Evolutionary conservation across 441 rosid species (phyloP).

Genomic region (Metrosideros polymorpha): DNA sequence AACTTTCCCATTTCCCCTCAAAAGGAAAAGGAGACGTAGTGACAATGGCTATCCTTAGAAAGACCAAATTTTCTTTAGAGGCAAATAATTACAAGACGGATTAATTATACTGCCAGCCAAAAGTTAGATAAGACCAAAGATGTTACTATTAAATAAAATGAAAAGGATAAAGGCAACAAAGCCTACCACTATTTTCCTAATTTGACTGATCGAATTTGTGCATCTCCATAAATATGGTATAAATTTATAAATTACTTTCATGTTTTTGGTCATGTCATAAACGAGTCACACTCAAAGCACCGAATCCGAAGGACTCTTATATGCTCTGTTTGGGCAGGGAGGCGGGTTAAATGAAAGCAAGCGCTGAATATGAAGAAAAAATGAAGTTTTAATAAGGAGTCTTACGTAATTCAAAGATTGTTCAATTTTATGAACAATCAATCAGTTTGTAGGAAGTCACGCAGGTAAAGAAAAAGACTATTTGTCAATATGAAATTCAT

Average conservation of each 20-base stretch:
- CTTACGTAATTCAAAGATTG: neutral
- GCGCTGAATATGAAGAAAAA: neutral
- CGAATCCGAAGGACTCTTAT: too few relatives aligned
- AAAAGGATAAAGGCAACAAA: neutral
- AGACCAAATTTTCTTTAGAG: neutral
- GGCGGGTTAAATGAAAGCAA: neutral
- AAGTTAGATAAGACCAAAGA: neutral
- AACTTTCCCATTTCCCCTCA: too few relatives aligned
- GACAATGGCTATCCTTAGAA: too few relatives aligned
- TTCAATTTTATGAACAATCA: neutral
- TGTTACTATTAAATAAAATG: neutral
- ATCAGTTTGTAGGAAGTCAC: neutral
- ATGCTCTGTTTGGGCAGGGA: too few relatives aligned
- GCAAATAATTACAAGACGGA: neutral
- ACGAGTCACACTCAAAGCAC: neutral
- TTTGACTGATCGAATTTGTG: neutral
- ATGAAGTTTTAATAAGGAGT: neutral
- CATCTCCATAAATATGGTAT: neutral
- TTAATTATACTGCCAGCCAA: neutral
- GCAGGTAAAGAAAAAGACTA: too few relatives aligned
- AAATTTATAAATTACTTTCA: neutral
- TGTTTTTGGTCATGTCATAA: neutral
- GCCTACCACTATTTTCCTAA: neutral
- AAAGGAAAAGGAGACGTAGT: too few relatives aligned
- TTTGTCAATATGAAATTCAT: too few relatives aligned